Percentiles rank a stretch among this genome's conserved stretches.
These are phyloP conservation scores for Delphinella strobiligena DNA, from an alignment of 2,329 filamentous ascomycete species.

Conservation along the genomic window DNA sequence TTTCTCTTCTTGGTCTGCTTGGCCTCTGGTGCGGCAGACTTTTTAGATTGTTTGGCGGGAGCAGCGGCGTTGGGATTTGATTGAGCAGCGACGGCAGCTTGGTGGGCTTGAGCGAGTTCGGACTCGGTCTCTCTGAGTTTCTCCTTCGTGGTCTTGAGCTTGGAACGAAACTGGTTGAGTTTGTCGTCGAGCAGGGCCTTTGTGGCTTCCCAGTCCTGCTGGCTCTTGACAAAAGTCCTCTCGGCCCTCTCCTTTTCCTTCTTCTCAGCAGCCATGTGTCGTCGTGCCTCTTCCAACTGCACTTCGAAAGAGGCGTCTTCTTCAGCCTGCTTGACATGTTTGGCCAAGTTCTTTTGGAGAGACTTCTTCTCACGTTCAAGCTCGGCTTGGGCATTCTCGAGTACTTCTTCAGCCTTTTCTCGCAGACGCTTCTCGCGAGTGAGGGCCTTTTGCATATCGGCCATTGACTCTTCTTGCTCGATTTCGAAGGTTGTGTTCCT, in stretches of 20 bases:
- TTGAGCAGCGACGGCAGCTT: conserved; percentile 23
- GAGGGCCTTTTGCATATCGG: conserved; percentile 34
- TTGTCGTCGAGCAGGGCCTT: conserved; percentile 58
- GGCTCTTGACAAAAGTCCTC: conserved; percentile 41
- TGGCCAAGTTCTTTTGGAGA: conserved; percentile 17
- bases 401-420: conserved; percentile 27
- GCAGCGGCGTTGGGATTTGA: conserved; percentile 18
- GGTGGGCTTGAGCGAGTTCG: conserved; percentile 33
- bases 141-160: conserved; percentile 57
- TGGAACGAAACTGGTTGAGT: conserved; percentile 55
- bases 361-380: conserved; percentile 21
- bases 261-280: conserved; percentile 39
- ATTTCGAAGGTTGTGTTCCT: conserved; percentile 38
- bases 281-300: conserved; percentile 35
- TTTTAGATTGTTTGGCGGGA: conserved; percentile 18
- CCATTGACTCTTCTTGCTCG: conserved; percentile 27
- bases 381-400: conserved; percentile 20
- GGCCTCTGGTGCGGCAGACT: conserved; percentile 17
- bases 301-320: conserved; percentile 28
- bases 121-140: conserved; percentile 56
- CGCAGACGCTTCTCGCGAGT: conserved; percentile 33
- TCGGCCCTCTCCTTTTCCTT: conserved; percentile 41
- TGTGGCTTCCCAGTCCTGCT: conserved; percentile 49
- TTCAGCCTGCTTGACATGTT: conserved; percentile 28
- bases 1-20: conserved; percentile 31